Evolutionary conservation across 805 yeast genomes (phyloP).

Genomic region (Barnettozyma populi): DNA sequence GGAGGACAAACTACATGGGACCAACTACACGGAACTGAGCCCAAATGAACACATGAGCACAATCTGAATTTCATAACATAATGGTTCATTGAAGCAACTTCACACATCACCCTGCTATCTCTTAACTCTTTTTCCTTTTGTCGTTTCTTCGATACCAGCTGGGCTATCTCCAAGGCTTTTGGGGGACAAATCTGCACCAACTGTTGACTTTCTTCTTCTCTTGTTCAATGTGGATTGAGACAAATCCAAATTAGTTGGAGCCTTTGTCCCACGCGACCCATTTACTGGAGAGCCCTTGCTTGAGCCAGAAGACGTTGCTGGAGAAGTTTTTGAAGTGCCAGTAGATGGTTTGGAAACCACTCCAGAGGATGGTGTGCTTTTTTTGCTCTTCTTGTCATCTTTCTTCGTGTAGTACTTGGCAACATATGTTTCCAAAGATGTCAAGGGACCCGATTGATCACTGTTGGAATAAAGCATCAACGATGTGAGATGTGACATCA

Average conservation of each 20-base stretch:
- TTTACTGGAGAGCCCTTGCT: background rate
- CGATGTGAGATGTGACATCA: constrained; percentile 65
- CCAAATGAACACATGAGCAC: too few relatives aligned
- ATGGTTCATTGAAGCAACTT: background rate
- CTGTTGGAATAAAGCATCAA: constrained; percentile 50
- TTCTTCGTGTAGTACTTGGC: constrained; percentile 11
- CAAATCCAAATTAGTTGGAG: constrained; percentile 24
- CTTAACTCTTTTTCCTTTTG: background rate
- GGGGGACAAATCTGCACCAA: constrained; percentile 20
- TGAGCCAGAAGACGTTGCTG: background rate
- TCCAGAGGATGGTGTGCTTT: background rate
- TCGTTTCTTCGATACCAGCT: background rate
- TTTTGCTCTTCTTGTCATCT: background rate
- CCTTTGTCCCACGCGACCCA: constrained; percentile 8
- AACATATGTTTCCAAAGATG: constrained; percentile 43
- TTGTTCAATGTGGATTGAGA: constrained; percentile 31
- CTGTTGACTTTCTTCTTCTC: constrained; percentile 28
- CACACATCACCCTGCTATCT: background rate
- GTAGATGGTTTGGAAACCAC: background rate
- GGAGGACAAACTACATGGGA: background rate
- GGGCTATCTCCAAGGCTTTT: constrained; percentile 10
- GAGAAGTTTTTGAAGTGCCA: constrained; percentile 5
- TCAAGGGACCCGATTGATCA: constrained; percentile 47
- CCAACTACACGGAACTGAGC: background rate
- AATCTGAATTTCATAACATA: too few relatives aligned